Evolutionary conservation across 2,329 filamentous ascomycete species (phyloP), one percentile per base, ranked within the genome.

Genomic region (Corynespora cassiicola): DNA sequence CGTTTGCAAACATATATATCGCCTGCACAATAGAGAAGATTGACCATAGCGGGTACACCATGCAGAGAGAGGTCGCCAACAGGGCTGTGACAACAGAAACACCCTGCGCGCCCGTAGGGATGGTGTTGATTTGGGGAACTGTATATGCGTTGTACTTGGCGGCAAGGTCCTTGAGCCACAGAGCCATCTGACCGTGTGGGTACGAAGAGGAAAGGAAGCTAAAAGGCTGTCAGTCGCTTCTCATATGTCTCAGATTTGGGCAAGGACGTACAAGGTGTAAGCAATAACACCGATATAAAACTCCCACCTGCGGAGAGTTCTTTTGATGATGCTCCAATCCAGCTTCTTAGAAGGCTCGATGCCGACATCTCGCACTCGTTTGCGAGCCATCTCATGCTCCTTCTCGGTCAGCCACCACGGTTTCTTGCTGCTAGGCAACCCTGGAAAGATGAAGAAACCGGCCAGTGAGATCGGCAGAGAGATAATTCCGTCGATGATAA

Each of bases 401-500:
- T 48, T 54, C 5, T 63, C 53, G 5, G 61, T 73, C 11, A 79
- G 63, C 61, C 79, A 81, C 51, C 69, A 71, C 1, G 77, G 77
- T 10, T 68, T 71, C 5, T 73, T 77, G 9, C 71, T 77, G 10
- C 71, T 69, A 0, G 77, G 77, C 1, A 76, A 67, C 17, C 78
- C 76, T 0, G 77, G 77, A 43, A 80, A 79, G 50, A 80, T 70
- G 6, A 80, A 57, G 52, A 74, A 82, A 1, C 79, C 79, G 5
- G 76, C 71, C 2, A 82, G 39, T 2, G 77, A 77, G 10, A 82
- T 74, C 0, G 79, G 79, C 3, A 82, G 66, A 2, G 76, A 79
- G 47, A 82, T 80, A 24, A 80, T 65, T 0, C 76, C 76, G 49
- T 82, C 78, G 26, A 82, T 77, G 24, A 84, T 76, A 39, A 83